A percentile compares a stretch with the other conserved stretches of the same genome.
These are phyloP conservation scores for Pezicula radicicola DNA, from an alignment of 2,329 filamentous ascomycete species.

Conservation along the genomic window DNA sequence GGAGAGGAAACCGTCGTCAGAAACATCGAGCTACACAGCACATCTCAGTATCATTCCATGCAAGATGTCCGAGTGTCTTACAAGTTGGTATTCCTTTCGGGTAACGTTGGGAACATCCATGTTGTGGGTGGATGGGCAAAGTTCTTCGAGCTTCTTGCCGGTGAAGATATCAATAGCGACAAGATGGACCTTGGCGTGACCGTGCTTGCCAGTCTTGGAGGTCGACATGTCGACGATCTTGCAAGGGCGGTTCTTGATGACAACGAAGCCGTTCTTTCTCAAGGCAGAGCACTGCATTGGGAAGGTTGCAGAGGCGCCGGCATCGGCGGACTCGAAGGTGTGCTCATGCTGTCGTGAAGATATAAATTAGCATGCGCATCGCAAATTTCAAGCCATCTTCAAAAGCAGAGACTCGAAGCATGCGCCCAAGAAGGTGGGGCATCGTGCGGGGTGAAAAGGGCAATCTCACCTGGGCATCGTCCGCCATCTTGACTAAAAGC, in stretches of 20 bases:
- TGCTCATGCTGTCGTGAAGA: slow-evolving; percentile 33
- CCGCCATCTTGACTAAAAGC: slow-evolving; percentile 55
- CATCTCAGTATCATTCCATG: not conserved
- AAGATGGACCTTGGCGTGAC: slow-evolving; percentile 99
- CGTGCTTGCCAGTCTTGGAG: slow-evolving; percentile 99
- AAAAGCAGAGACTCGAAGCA: slow-evolving; percentile 5
- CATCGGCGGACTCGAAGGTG: slow-evolving; percentile 91
- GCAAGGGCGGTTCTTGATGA: slow-evolving; percentile 98
- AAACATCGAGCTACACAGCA: slow-evolving; percentile 74
- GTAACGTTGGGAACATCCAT: slow-evolving; percentile 96
- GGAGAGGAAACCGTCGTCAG: slow-evolving; percentile 91
- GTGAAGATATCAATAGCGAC: slow-evolving; percentile 99
- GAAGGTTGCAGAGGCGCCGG: slow-evolving; percentile 90
- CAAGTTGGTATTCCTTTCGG: slow-evolving; percentile 90
- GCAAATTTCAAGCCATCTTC: not conserved
- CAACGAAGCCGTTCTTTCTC: slow-evolving; percentile 98
- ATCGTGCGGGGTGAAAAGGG: slow-evolving; percentile 21
- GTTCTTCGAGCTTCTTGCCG: slow-evolving; percentile 98
- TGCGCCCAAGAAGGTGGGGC: slow-evolving; percentile 24
- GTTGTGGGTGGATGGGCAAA: slow-evolving; percentile 96
- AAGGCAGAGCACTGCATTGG: slow-evolving; percentile 99
- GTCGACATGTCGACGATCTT: slow-evolving; percentile 99
- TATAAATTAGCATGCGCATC: not conserved
- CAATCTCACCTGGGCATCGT: slow-evolving; percentile 60
- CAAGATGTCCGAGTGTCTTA: slow-evolving; percentile 48